Evolutionary conservation across 2,329 filamentous ascomycete species (phyloP), one percentile per base, ranked within the genome.

Genomic region (Colletotrichum limetticola): DNA sequence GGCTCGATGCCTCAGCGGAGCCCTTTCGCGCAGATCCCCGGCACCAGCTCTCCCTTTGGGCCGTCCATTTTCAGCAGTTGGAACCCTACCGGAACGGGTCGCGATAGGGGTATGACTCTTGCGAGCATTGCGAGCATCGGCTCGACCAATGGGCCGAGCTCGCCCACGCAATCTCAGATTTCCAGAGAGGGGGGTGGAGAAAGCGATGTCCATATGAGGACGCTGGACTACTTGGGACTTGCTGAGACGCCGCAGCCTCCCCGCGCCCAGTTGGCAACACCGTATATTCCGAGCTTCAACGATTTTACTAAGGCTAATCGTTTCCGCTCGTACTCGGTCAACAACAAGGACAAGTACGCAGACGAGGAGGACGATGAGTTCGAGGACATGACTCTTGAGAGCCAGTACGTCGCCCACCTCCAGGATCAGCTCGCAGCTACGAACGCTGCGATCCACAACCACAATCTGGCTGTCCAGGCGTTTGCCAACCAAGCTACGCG

Each of bases 311-410:
- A 94, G 77, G 89, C 92, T 57, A 98, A 94, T 81, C 91, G 97
- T 65, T 97, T 98, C 87, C 92, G 97, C 59, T 99, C 97, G 1
- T 98, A 98, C 82, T 99, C 97, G 1, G 97, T 99, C 76, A 99
- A 99, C 83, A 97, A 97, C 68, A 98, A 97, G 83, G 96, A 98
- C 81, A 97, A 97, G 82, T 98, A 98, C 78, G 95, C 94, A 2
- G 95, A 97, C 78, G 93, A 95, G 59, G 95, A 97, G 65, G 93
- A 95, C 30, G 93, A 95, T 73, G 92, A 94, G 19, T 94, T 93
- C 73, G 91, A 89, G 49, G 87, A 87, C 26, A 80, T 90, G 66
- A 83, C 83, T 24, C 83, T 89, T 57, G 89, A 91, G 72, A 87
- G 79, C 73, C 87, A 90, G 65, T 91, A 91, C 74, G 89, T 92